Conservation (phyloP, 2,329 filamentous ascomycete genomes). For the Paracorniculantispora psalliotae region DNA sequence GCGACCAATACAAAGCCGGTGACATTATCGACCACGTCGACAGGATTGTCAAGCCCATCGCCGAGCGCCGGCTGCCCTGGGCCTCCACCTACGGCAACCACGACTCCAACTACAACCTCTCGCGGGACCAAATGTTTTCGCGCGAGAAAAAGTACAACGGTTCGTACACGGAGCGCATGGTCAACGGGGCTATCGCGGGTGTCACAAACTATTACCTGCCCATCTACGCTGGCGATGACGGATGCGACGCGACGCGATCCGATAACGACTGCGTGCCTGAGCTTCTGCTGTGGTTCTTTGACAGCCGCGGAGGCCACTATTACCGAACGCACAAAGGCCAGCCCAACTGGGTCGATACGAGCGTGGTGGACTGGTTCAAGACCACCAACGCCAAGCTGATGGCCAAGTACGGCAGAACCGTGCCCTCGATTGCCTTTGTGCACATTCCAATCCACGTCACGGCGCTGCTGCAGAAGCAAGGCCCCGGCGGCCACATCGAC, state of each 20-base stretch:
- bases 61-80: slow-evolving; percentile 31
- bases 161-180: slow-evolving; percentile 22
- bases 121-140: slow-evolving; percentile 17
- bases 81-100: slow-evolving; percentile 16
- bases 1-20: background rate
- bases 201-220: slow-evolving; percentile 41
- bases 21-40: slow-evolving; percentile 12
- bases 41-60: slow-evolving; percentile 30
- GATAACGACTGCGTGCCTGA: slow-evolving; percentile 28
- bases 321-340: slow-evolving; percentile 32
- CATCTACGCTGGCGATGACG: slow-evolving; percentile 25
- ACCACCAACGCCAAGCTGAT: slow-evolving; percentile 29
- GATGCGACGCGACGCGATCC: slow-evolving; percentile 21
- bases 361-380: slow-evolving; percentile 41
- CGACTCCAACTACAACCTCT: slow-evolving; percentile 18
- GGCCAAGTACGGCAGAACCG: slow-evolving; percentile 23
- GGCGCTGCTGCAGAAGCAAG: slow-evolving; percentile 20
- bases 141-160: slow-evolving; percentile 22
- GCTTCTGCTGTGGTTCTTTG: slow-evolving; percentile 64
- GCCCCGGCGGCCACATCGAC: slow-evolving; percentile 21
- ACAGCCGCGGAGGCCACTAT: slow-evolving; percentile 52
- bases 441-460: slow-evolving; percentile 40
- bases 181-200: slow-evolving; percentile 22
- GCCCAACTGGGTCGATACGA: slow-evolving; percentile 40
- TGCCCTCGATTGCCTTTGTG: slow-evolving; percentile 45